Conservation (phyloP, 768 basidiomycete genomes). For the Leccinum boreale region DNA sequence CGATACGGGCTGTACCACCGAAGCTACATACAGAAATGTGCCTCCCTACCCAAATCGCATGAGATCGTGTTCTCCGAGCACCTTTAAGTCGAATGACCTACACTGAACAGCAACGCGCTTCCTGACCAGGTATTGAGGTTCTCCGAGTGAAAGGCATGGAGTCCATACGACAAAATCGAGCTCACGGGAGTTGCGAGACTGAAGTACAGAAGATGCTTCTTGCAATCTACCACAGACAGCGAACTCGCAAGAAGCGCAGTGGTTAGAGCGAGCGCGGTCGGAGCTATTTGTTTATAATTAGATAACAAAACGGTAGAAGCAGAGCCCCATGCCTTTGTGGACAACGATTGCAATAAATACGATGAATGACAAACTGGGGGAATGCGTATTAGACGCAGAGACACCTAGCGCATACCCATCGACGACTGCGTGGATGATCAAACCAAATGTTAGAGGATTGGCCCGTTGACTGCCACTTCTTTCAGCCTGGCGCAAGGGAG, state of each 20-base stretch:
- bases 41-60: slow-evolving; percentile 58
- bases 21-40: slow-evolving; percentile 92
- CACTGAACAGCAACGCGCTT: slow-evolving; percentile 78
- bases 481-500: slow-evolving; percentile 1
- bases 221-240: slow-evolving; percentile 66
- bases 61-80: neutral
- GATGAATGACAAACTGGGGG: slow-evolving; percentile 63
- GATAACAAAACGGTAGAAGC: neutral
- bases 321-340: slow-evolving; percentile 69
- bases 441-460: slow-evolving; percentile 77
- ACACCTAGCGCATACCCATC: slow-evolving; percentile 94
- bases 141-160: slow-evolving; percentile 50
- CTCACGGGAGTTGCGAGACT: slow-evolving; percentile 80
- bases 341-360: slow-evolving; percentile 90
- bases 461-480: slow-evolving; percentile 39
- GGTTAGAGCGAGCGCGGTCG: slow-evolving; percentile 86
- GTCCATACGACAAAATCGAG: slow-evolving; percentile 70
- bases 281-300: slow-evolving; percentile 51
- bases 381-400: slow-evolving; percentile 46
- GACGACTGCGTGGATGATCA: slow-evolving; percentile 83
- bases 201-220: slow-evolving; percentile 74
- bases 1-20: slow-evolving; percentile 78
- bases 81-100: slow-evolving; percentile 37
- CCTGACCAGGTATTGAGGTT: slow-evolving; percentile 59
- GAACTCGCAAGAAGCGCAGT: slow-evolving; percentile 77